Evolutionary conservation across 1,284 basidiomycete species (phyloP).

Genomic region (Singerocomus rubriflavus): DNA sequence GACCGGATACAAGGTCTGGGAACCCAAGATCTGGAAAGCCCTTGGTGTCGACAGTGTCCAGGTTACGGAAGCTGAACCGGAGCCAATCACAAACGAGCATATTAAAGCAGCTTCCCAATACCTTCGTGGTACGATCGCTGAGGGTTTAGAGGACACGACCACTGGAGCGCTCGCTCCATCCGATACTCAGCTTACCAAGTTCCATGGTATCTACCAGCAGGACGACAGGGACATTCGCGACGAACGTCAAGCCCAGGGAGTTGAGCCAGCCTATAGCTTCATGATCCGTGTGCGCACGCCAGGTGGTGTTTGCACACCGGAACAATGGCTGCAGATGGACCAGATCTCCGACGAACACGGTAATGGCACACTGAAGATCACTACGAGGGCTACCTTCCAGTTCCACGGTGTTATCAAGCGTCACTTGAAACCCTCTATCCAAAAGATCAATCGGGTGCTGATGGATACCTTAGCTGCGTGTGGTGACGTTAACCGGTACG

Average conservation of each 20-base stretch:
- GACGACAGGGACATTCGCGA: slow-evolving; percentile 98
- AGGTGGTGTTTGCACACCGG: slow-evolving; percentile 88
- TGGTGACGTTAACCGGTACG: slow-evolving; percentile 93
- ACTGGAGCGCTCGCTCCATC: slow-evolving; percentile 89
- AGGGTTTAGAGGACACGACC: slow-evolving; percentile 84
- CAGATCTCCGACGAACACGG: slow-evolving; percentile 95
- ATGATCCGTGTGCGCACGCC: slow-evolving; percentile 99
- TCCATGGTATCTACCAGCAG: slow-evolving; percentile 97
- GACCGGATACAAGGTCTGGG: slow-evolving; percentile 97
- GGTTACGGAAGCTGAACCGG: slow-evolving; percentile 90
- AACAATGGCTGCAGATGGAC: slow-evolving; percentile 96
- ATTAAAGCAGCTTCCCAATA: slow-evolving; percentile 98
- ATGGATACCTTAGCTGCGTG: slow-evolving; percentile 98
- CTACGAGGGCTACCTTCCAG: slow-evolving; percentile 98
- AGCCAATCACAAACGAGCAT: slow-evolving; percentile 98
- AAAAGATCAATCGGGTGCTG: slow-evolving; percentile 90
- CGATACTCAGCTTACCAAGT: slow-evolving; percentile 96
- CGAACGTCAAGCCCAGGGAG: slow-evolving; percentile 89
- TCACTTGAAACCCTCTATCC: slow-evolving; percentile 94
- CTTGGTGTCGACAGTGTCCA: slow-evolving; percentile 91
- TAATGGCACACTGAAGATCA: slow-evolving; percentile 94
- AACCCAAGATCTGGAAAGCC: slow-evolving; percentile 90
- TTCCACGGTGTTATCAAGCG: slow-evolving; percentile 99
- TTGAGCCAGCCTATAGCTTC: slow-evolving; percentile 96
- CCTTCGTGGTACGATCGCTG: slow-evolving; percentile 91